A percentile compares a stretch with the other conserved stretches of the same genome.
Evolutionary conservation across 2,329 filamentous ascomycete genomes (phyloP).

Genomic region (Pseudogymnoascus sp.): DNA sequence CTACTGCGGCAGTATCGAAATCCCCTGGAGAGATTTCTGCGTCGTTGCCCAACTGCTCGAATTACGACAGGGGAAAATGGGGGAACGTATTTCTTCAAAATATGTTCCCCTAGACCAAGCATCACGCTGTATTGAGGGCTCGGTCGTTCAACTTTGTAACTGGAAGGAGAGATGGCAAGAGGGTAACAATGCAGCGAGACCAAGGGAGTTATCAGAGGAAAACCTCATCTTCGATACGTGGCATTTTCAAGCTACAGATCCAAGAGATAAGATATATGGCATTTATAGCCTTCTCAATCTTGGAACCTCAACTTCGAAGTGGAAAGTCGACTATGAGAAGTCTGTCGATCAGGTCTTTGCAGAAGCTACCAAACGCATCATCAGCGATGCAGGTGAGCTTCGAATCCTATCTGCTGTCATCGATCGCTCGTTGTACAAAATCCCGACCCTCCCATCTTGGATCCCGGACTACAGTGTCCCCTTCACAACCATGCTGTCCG

Average conservation of each 20-base stretch:
- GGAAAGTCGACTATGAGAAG: constrained; percentile 1
- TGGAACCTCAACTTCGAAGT: background rate
- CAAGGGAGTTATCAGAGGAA: background rate
- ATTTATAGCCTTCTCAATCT: constrained; percentile 9
- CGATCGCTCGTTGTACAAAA: background rate
- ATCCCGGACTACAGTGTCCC: constrained; percentile 9
- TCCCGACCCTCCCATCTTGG: constrained; percentile 8
- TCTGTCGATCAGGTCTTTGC: background rate
- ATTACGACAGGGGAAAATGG: background rate
- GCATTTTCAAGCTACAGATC: constrained; percentile 12
- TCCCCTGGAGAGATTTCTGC: constrained; percentile 27
- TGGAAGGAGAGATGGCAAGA: background rate
- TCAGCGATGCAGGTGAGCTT: background rate
- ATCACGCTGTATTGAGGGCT: background rate
- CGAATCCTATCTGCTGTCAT: background rate
- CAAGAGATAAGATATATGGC: constrained; percentile 14
- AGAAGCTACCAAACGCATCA: constrained; percentile 1
- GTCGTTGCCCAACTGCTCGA: background rate
- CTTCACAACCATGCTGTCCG: background rate
- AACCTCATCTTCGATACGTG: background rate
- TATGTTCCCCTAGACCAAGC: constrained; percentile 19
- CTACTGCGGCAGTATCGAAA: constrained; percentile 28
- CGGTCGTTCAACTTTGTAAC: background rate
- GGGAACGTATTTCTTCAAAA: background rate
- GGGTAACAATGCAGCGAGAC: background rate